Evolutionary conservation across 2,329 filamentous ascomycete species (phyloP).

Genomic region (Sporothrix pallida): DNA sequence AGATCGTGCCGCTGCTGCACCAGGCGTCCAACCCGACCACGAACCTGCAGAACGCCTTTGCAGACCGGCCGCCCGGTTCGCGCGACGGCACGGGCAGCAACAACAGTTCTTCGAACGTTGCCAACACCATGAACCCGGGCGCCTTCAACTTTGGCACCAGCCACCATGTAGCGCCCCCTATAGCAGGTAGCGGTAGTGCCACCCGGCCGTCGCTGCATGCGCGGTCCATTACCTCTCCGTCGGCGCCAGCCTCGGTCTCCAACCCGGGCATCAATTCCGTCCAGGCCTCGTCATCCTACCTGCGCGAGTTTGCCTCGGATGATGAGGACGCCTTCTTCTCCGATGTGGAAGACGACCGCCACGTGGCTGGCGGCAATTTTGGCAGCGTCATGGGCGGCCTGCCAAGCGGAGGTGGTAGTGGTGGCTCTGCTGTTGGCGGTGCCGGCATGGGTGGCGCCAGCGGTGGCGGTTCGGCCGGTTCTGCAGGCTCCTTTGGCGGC

Average conservation of each 20-base stretch:
- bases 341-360: constrained; percentile 70
- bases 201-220: constrained; percentile 73
- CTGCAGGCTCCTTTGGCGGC: background rate
- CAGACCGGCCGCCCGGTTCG: constrained; percentile 70
- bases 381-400: background rate
- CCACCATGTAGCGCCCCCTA: constrained; percentile 1
- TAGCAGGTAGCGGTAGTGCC: constrained; percentile 42
- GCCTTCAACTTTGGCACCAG: constrained; percentile 52
- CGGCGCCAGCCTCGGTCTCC: constrained; percentile 50
- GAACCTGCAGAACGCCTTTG: constrained; percentile 87
- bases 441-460: background rate
- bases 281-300: constrained; percentile 61
- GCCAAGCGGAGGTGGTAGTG: background rate
- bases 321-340: constrained; percentile 85
- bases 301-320: constrained; percentile 71
- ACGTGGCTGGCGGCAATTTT: constrained; percentile 36
- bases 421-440: background rate
- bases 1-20: constrained; percentile 87
- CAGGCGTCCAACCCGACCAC: constrained; percentile 79
- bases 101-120: constrained; percentile 39
- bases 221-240: constrained; percentile 84
- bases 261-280: constrained; percentile 68
- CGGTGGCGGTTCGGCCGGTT: constrained; percentile 10
- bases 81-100: constrained; percentile 57
- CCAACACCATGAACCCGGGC: constrained; percentile 66